Base-by-base conservation (phyloP, 371 early-diverging fungal species). In the Mucor indicus region DNA sequence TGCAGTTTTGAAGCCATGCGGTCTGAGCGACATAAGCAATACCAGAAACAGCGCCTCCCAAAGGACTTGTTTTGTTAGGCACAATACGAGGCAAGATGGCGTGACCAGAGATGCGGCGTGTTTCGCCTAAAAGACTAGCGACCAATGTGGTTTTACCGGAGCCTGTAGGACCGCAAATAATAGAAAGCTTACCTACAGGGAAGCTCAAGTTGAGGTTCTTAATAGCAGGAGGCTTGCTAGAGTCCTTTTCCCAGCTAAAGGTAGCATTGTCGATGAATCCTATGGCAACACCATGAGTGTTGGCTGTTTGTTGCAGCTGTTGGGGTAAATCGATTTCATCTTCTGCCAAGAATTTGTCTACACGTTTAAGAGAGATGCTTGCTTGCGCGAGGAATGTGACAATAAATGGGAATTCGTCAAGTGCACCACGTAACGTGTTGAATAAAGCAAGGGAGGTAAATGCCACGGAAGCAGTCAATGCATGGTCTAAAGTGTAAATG, bases 1-100 rank as follows among this genome's bases (percentile, higher is more conserved):
- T 83, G 38, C 75, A 83, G 57, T 92, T 89, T 50, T 85, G 83
- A 24, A 93, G 76, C 93, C 93, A 92, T 0, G 92, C 88, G 15
- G 86, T 80, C 50, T 91, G 90, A 7, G 90, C 76, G n/a, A 87
- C 87, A 62, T 89, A 90, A 6, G 86, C 90, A n/a, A 89, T 69
- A 27, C 83, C 82, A 12, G 62, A 61, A 16, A 68, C 66, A 19
- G 67, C 64, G 16, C 73, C 71, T 17, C 70, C 72, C 10, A 64
- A 16, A 10, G 41, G 20, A 30, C 27, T 37, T 0, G 39, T 45
- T 3, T 12, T 40, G 32, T 33, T 40, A 1, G 49, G 36, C 2
- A 30, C 19, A 0, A 16, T 53, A 19, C 82, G 79, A 23, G 84
- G 82, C 32, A 81, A 48, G 15, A 67, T 62, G 15, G 69, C 74